Base-by-base conservation (phyloP, 2,329 filamentous ascomycete genomes). In the Stemphylium vesicarium region DNA sequence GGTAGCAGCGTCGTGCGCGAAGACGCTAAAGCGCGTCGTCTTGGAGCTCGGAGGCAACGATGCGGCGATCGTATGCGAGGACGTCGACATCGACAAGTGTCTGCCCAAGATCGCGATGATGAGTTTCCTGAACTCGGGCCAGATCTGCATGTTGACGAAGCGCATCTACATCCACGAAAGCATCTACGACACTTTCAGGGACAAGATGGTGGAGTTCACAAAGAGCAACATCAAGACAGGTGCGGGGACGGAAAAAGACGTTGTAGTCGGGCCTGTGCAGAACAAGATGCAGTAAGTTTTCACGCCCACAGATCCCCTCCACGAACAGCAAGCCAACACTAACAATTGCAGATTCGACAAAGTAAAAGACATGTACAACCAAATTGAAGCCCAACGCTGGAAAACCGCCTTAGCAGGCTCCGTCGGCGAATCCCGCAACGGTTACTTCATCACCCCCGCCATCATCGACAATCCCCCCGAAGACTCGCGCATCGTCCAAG, bases 1-100 rank as follows among this genome's bases (percentile, higher is more conserved):
- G 66, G 81, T 88, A 33, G 81, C 85, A 76, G 80, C 79, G 41
- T 80, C 78, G 16, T 82, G 80, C 48, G 79, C 81, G 12, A 78
- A 80, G 64, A 84, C 82, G 15, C 71, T 88, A 33, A 88, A 87
- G 77, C 78, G 84, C 29, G 79, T 84, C 13, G 85, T 82, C 0
- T 86, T 8, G 4, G 49, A 46, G 26, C 41, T 52, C 3, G 83
- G 85, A n/a, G 85, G 85, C 4, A 87, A 88, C 56, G 84, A 87
- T 57, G 79, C 85, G 0, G 80, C 82, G 5, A 84, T 88, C 60
- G 77, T 88, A 15, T 80, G 80, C 40, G 78, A 78, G 1, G 84
- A 86, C 50, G 76, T 79, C n/a, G 79, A 79, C 40, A 75, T 80
- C 15, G 74, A 79, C 12, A 75, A 78, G 39, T 74, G 71, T n/a